These are phyloP conservation scores for Achaetomiella virescens DNA, from an alignment of 495 filamentous ascomycete genomes.

Conservation along the genomic window DNA sequence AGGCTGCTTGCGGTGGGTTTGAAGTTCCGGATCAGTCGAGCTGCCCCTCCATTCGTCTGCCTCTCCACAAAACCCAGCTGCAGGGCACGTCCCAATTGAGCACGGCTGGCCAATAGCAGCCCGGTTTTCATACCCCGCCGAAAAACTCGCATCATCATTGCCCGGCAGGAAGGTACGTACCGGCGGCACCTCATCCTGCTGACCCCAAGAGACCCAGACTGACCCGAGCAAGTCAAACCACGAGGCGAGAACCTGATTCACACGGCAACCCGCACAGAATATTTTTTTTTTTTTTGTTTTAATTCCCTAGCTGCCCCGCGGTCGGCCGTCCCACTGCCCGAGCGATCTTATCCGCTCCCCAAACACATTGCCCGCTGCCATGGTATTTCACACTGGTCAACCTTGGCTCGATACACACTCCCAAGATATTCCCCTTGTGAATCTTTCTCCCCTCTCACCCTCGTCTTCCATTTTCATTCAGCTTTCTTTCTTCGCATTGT, in stretches of 20 bases:
- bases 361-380: constrained; percentile 10
- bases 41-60: constrained; percentile 10
- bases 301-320: constrained; percentile 21
- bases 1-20: not conserved
- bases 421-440: constrained; percentile 26
- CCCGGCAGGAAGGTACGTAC: constrained; percentile 11
- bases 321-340: constrained; percentile 8
- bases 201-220: no score
- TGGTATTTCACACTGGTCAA: constrained; percentile 9
- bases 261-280: constrained; percentile 14
- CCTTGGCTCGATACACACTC: not conserved
- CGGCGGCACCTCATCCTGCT: not conserved
- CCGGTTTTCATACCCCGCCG: constrained; percentile 12
- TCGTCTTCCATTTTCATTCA: constrained; percentile 8
- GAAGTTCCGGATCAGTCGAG: no score
- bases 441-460: constrained; percentile 7
- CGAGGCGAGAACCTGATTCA: not conserved
- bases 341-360: constrained; percentile 1
- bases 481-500: constrained; percentile 4
- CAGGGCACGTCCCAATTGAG: constrained; percentile 16
- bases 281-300: constrained; percentile 24
- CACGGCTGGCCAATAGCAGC: constrained; percentile 16
- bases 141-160: constrained; percentile 25
- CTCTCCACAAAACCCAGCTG: not conserved
- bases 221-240: no score